Evolutionary conservation across 345 rosid species (phyloP), one percentile per base, ranked within the genome.

Genomic region (Hypericum perforatum): DNA sequence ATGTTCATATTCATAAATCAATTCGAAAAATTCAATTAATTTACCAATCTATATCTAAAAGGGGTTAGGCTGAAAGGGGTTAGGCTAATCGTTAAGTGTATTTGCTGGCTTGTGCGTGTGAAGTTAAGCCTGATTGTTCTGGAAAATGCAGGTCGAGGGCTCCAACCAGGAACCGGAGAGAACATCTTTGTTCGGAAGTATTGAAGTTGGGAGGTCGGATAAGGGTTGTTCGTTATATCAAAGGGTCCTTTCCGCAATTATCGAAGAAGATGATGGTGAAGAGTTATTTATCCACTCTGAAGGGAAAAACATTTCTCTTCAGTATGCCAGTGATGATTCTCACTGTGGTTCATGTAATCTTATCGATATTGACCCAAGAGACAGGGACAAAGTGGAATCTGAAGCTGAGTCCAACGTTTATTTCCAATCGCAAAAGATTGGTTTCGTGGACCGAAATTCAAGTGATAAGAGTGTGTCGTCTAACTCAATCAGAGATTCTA

Each of bases 241-340:
- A 62, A 78, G 97, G 64, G 77, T 88, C 56, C 86, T 92, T 53
- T 83, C 95, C 58, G 95, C 98, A 63, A 73, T 92, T 69, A 88
- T 92, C 54, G 97, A 80, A 70, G 92, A 86, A 76, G 98, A 88
- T 66, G 98, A 85, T 58, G 69, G 63, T 62, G 98, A 88, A 56
- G 98, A 88, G 69, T 58, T 74, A 48, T 74, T 58, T 73, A 75
- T 68, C 43, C 76, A 72, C 8, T 52, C 64, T 15, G 95, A 84
- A 72, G 87, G 84, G 57, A 88, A 84, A 65, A 84, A 74, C 63
- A 61, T 82, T 69, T 71, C 90, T 50, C 80, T 81, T 56, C 96
- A 92, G 67, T 79, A 85, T 49, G 84, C 80, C 22, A 88, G 98
- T 60, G 98, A 92, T 76, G 97, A 85, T 72, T 92, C 98, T 67